Conservation (phyloP, 305 asterid genomes). For the Plantago lanceolata region DNA sequence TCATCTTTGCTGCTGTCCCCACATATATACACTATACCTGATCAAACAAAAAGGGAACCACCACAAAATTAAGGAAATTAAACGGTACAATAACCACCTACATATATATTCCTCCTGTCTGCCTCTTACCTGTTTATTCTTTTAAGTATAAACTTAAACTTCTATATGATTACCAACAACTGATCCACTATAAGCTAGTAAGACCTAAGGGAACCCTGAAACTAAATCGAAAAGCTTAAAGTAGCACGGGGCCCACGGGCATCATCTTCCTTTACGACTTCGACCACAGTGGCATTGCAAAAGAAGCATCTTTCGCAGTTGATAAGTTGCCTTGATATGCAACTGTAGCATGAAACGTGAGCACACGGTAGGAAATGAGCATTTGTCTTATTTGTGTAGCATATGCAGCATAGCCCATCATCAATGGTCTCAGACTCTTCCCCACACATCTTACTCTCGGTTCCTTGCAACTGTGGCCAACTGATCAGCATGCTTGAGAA, state of each 20-base stretch:
- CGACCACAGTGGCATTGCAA: slow-evolving; percentile 71
- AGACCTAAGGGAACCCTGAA: background rate
- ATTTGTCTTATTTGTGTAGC: slow-evolving; percentile 58
- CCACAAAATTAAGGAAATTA: background rate
- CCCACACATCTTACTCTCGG: slow-evolving; percentile 32
- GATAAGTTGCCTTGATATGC: slow-evolving; percentile 89
- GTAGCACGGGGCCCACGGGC: slow-evolving; percentile 25
- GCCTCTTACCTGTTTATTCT: slow-evolving; percentile 7
- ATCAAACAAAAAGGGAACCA: background rate
- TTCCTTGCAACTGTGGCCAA: slow-evolving; percentile 45
- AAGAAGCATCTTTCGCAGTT: slow-evolving; percentile 94
- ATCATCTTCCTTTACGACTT: slow-evolving; percentile 38
- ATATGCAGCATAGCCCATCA: slow-evolving; percentile 75
- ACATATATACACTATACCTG: slow-evolving; percentile 15
- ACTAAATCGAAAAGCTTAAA: slow-evolving; percentile 18
- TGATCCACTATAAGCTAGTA: slow-evolving; percentile 18
- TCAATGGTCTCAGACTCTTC: slow-evolving; percentile 42
- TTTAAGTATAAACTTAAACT: slow-evolving; percentile 12
- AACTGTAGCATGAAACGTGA: slow-evolving; percentile 75
- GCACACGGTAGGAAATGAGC: slow-evolving; percentile 68
- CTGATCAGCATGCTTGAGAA: slow-evolving; percentile 58
- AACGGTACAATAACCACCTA: background rate
- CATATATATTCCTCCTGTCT: slow-evolving; percentile 17
- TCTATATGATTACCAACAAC: slow-evolving; percentile 18
- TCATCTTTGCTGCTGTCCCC: slow-evolving; percentile 25